Evolutionary conservation across 202 grass and related monocot genomes (phyloP), one percentile per base, ranked within the genome.

Genomic region (Sporobolus alterniflorus): DNA sequence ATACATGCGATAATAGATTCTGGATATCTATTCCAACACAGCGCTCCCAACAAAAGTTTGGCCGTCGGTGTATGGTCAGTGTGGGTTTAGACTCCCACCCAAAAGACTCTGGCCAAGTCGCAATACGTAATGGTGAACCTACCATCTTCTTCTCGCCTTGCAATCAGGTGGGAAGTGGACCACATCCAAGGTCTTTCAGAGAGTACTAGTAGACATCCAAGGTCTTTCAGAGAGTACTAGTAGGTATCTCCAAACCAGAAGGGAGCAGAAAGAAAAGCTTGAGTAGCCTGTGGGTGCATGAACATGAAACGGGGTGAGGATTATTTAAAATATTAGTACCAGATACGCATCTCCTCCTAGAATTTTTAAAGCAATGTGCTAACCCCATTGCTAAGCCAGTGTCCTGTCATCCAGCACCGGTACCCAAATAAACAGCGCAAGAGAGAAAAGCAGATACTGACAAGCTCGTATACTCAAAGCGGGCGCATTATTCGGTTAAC

Each of bases 401-500:
- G 49, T n/a, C n/a, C n/a, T n/a, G n/a, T n/a, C 34, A 80, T 80
- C 65, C 22, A 56, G 29, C 26, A 66, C 43, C 60, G 43, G 12
- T 11, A 25, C 15, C 21, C 5, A 34, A 78, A 25, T 30, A 49
- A 64, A 11, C 28, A 71, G 40, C 40, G 20, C 14, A 17, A 64
- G 17, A 64, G 69, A 39, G 51, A 70, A 71, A 81, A 61, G 54
- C 67, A 81, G 31, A 21, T 34, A 33, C 29, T 64, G 62, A 64
- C 62, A 64, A 64, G 17, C 11, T 15, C 31, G 62, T 64, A 28
- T 40, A 39, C 71, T 65, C 71, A 57, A 71, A 57, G 77, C 47
- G 42, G 70, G 34, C 71, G 33, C 65, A 57, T 78, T 82, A 57
- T 73, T 82, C 30, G 11, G 49, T 81, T 81, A 79, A 44, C 25